phyloP scores from a whole-genome alignment of 164 flowering plant species.

The Protea cynaroides region DNA sequence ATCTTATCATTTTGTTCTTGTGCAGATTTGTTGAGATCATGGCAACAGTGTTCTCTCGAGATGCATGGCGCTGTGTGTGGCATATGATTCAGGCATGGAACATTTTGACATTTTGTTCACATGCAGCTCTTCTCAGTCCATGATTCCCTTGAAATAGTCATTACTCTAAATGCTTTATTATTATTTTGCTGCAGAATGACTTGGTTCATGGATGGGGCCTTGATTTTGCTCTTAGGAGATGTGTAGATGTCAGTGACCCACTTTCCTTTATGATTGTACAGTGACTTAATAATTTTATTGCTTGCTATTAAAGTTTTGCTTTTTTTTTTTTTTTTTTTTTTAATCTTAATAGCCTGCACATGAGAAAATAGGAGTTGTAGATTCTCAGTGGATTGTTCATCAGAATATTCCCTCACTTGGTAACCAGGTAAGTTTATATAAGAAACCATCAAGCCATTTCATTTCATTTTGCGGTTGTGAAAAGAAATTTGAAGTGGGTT shows the following conservation, averaged over 20 bases:
- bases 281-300: background rate
- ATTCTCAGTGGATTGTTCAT: conserved; percentile 94
- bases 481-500: background rate
- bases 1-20: background rate
- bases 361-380: conserved; percentile 95
- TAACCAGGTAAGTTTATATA: conserved; percentile 51
- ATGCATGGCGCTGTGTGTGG: conserved; percentile 87
- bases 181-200: conserved; percentile 63
- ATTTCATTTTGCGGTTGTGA: background rate
- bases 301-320: conserved; percentile 1
- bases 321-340: background rate
- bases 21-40: conserved; percentile 76
- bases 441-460: background rate
- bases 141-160: background rate
- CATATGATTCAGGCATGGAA: conserved; percentile 67
- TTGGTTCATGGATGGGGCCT: conserved; percentile 98
- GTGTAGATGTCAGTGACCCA: conserved; percentile 59
- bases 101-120: background rate
- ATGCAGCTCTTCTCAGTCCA: background rate
- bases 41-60: conserved; percentile 73
- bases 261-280: background rate
- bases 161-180: background rate
- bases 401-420: conserved; percentile 81
- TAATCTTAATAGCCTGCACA: conserved; percentile 71
- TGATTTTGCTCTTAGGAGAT: conserved; percentile 80